Evolutionary conservation across 2,329 filamentous ascomycete species (phyloP).

Genomic region (Epichloe gansuensis): DNA sequence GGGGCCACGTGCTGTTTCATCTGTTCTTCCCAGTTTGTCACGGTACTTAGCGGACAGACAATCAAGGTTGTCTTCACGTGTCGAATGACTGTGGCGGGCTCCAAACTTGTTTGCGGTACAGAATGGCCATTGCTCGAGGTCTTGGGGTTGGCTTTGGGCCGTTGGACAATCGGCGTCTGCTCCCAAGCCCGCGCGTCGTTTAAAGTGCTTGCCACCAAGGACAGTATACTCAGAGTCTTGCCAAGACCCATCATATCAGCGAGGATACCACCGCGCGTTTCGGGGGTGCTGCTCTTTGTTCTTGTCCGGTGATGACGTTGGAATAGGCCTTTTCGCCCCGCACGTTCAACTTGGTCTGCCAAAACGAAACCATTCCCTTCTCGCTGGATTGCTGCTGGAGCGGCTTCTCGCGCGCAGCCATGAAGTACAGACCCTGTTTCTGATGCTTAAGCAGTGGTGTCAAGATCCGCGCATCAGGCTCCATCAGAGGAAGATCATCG

Average conservation of each 20-base stretch:
- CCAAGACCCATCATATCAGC: slow-evolving; percentile 86
- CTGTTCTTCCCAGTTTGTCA: slow-evolving; percentile 91
- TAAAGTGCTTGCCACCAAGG: slow-evolving; percentile 58
- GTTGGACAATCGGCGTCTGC: slow-evolving; percentile 37
- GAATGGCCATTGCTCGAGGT: slow-evolving; percentile 15
- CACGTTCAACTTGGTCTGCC: slow-evolving; percentile 47
- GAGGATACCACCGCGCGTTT: slow-evolving; percentile 61
- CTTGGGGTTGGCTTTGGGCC: slow-evolving; percentile 28
- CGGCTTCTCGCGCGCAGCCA: slow-evolving; percentile 64
- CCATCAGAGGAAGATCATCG: slow-evolving; percentile 63
- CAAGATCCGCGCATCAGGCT: slow-evolving; percentile 48
- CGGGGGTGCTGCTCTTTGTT: slow-evolving; percentile 47
- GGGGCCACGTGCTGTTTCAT: slow-evolving; percentile 68
- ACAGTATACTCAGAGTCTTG: slow-evolving; percentile 76
- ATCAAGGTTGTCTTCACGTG: slow-evolving; percentile 76
- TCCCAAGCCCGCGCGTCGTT: slow-evolving; percentile 53
- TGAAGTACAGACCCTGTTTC: slow-evolving; percentile 80
- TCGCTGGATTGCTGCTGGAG: slow-evolving; percentile 46
- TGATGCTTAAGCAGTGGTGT: slow-evolving; percentile 72
- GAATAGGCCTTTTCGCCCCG: slow-evolving; percentile 51
- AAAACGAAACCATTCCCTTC: slow-evolving; percentile 59
- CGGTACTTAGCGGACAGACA: slow-evolving; percentile 78
- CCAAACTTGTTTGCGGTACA: slow-evolving; percentile 27
- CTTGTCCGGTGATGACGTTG: slow-evolving; percentile 75
- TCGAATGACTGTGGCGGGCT: slow-evolving; percentile 38